A percentile compares a stretch with the other conserved stretches of the same genome.
Evolutionary conservation across 768 basidiomycete species (phyloP).

Genomic region (Suillus lakei): DNA sequence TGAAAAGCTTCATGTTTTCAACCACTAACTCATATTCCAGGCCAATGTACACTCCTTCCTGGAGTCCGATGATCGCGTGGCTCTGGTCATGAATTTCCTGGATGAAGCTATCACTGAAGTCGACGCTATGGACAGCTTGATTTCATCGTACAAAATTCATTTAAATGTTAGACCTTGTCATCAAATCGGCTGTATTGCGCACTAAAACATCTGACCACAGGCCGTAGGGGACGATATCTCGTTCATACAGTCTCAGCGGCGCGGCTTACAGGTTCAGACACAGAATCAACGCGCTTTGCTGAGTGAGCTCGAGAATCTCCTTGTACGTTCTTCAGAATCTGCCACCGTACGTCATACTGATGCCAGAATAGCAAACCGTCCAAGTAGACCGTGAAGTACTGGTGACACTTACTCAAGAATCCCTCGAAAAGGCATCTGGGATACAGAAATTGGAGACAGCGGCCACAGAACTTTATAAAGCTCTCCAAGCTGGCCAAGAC

Average conservation of each 20-base stretch:
- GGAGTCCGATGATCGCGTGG: conserved; percentile 92
- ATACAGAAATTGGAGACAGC: conserved; percentile 83
- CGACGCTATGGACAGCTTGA: conserved; percentile 85
- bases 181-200: not conserved
- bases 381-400: conserved; percentile 86
- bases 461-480: conserved; percentile 91
- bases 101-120: conserved; percentile 90
- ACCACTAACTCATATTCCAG: conserved; percentile 43
- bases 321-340: conserved; percentile 52
- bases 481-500: conserved; percentile 87
- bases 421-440: conserved; percentile 77
- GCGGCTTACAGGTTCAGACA: conserved; percentile 96
- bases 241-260: conserved; percentile 95
- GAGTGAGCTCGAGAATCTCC: conserved; percentile 82
- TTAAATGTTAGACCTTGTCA: conserved; percentile 68
- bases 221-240: conserved; percentile 94
- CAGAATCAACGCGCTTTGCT: conserved; percentile 91
- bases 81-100: conserved; percentile 82
- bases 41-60: conserved; percentile 98
- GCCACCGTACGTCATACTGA: conserved; percentile 4
- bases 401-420: conserved; percentile 83
- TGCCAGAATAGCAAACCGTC: conserved; percentile 76
- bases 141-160: conserved; percentile 96
- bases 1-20: not conserved
- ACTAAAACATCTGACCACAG: conserved; percentile 46